phyloP scores from a whole-genome alignment of 805 yeast species.

The Yamadazyma sp. region DNA sequence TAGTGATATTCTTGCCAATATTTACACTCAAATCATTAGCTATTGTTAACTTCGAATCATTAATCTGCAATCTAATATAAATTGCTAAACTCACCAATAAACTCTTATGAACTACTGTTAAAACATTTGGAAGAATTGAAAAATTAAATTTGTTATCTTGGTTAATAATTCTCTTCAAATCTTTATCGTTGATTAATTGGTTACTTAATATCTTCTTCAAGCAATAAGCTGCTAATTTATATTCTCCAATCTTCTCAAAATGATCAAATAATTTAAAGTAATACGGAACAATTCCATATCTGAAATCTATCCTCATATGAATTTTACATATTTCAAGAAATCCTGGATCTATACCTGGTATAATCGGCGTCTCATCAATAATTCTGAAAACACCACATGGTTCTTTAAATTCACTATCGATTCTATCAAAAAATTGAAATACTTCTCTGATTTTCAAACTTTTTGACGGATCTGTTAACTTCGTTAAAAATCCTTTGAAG shows the following conservation, averaged over 20 bases:
- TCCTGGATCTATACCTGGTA: not conserved
- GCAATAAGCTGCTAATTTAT: conserved; percentile 30
- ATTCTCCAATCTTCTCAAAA: conserved; percentile 31
- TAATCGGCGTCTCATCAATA: not conserved
- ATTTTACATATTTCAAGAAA: not conserved
- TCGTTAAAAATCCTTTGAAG: not conserved
- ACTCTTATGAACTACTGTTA: conserved; percentile 3
- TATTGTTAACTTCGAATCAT: not conserved
- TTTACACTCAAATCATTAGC: not conserved
- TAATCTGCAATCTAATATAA: conserved; percentile 1
- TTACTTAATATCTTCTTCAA: conserved; percentile 20
- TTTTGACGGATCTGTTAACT: conserved; percentile 1
- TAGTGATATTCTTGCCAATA: not conserved
- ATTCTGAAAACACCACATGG: conserved; percentile 1
- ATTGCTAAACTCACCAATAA: conserved; percentile 1
- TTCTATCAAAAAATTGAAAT: conserved; percentile 1
- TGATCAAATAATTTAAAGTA: conserved; percentile 15
- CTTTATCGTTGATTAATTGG: conserved; percentile 1
- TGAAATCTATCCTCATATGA: conserved; percentile 1
- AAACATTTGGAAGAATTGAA: not conserved
- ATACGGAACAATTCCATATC: not conserved
- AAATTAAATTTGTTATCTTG: conserved; percentile 1
- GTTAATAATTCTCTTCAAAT: not conserved
- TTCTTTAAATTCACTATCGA: not conserved
- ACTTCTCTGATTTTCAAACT: conserved; percentile 3